Evolutionary conservation across 805 yeast species (phyloP).

Genomic region (Crinitomyces ghanaensis): DNA sequence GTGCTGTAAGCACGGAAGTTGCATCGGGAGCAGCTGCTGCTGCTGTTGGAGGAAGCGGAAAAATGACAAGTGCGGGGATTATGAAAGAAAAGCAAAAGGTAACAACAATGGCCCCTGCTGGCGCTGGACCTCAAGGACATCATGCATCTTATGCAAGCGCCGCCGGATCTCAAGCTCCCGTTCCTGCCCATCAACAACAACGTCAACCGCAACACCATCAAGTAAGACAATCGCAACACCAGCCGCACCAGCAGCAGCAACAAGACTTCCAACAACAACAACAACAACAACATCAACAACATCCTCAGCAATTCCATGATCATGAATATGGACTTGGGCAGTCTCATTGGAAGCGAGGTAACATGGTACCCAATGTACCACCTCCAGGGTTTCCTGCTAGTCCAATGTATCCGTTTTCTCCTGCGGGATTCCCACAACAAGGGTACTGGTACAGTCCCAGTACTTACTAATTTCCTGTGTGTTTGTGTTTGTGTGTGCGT

Average conservation of each 20-base stretch:
- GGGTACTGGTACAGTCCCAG: too few species aligned
- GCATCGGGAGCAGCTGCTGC: constrained; percentile 7
- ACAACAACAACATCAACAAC: constrained; percentile 5
- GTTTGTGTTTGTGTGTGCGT: too few species aligned
- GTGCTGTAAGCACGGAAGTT: constrained; percentile 39
- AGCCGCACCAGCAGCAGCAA: constrained; percentile 1
- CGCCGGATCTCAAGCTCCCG: background rate
- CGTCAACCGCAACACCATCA: background rate
- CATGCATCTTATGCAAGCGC: background rate
- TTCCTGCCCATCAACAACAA: background rate
- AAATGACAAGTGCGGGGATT: background rate
- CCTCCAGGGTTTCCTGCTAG: too few species aligned
- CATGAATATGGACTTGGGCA: background rate
- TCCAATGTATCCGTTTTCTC: too few species aligned
- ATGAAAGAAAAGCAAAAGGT: background rate
- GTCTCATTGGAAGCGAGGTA: constrained; percentile 1
- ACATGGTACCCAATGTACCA: too few species aligned
- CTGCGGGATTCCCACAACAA: too few species aligned
- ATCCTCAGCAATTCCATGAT: background rate
- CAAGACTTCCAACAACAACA: background rate
- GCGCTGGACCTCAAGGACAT: background rate
- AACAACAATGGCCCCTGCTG: background rate
- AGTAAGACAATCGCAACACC: background rate
- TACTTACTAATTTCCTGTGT: too few species aligned
- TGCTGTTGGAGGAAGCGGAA: constrained; percentile 2